Base-by-base conservation (phyloP, 257 asterid genomes). In the Penstemon davidsonii region DNA sequence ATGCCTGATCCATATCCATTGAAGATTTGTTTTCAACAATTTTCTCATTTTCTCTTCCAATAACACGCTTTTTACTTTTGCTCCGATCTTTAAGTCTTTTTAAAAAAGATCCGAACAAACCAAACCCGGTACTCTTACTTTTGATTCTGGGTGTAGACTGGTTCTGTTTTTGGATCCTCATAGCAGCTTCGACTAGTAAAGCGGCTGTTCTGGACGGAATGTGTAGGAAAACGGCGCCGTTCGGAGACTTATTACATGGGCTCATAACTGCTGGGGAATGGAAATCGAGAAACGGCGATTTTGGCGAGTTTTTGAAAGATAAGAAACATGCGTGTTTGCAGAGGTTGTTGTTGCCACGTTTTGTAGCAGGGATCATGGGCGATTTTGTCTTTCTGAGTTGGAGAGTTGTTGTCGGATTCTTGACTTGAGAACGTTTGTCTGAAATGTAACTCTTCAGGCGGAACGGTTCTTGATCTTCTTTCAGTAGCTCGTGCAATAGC, bases 391-490 rank as follows among this genome's bases (percentile, higher is more conserved):
- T 88, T 25, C 63, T 75, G 78, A 78, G 54, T 12, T 75, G 76
- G 8, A 87, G 41, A 38, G 72, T 9, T 40, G 81, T 44, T 51
- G 71, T 43, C 3, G 65, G 60, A 5, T 77, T 78, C 2, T 66
- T 84, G 56, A 91, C 57, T 37, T 75, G 85, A 56, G 79, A 73
- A 45, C 80, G 84, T 25, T 74, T 63, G 37, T 86, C 87, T 3
- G 87, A 68, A 40, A 82, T 81, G 87, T 87, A 82, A 47, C 13
- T 69, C 56, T 82, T 79, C 11, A 92, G 79, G 2, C 76, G 92
- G 54, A 92, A 92, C 0, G 96, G 98, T 38, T 92, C 96, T 62
- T 92, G 96, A 62, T 92, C 96, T 56, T 92, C 87, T 58, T 78
- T 69, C 6, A 92, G 78, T 0, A 92, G 88, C 84, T 89, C 95